Evolutionary conservation across 129 eudicot genomes (phyloP).

Genomic region (Apium graveolens): DNA sequence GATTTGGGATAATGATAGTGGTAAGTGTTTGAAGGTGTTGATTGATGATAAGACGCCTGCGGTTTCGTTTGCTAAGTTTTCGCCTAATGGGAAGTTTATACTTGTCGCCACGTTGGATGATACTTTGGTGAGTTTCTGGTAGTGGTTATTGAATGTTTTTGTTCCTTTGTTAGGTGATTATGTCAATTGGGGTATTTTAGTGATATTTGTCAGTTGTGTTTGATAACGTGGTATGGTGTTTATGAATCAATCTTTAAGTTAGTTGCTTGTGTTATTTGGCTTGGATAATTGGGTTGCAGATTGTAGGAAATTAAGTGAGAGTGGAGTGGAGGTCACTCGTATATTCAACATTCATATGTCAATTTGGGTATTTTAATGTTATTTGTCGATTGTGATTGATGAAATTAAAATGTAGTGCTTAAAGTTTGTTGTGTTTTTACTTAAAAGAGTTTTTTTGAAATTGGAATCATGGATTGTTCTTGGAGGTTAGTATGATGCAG

Average conservation of each 20-base stretch:
- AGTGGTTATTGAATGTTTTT: not conserved
- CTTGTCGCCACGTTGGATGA: conserved; percentile 82
- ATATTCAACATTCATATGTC: not conserved
- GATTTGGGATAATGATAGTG: conserved; percentile 75
- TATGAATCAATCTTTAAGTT: not conserved
- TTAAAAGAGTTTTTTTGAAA: not conserved
- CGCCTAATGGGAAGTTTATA: conserved; percentile 89
- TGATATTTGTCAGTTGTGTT: not conserved
- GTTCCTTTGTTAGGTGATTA: not conserved
- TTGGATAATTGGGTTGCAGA: no score
- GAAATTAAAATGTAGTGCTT: not conserved
- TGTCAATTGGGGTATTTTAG: not conserved
- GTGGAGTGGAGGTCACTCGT: not conserved
- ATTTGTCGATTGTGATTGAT: not conserved
- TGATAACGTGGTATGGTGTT: not conserved
- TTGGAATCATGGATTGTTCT: not conserved
- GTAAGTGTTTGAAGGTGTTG: conserved; percentile 50
- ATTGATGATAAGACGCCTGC: conserved; percentile 69
- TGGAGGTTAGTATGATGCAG: not conserved
- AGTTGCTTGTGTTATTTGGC: not conserved
- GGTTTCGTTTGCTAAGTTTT: conserved; percentile 74
- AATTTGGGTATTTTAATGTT: not conserved
- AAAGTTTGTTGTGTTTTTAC: not conserved
- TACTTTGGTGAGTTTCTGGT: conserved; percentile 46
- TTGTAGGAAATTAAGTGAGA: not conserved